phyloP scores from a whole-genome alignment of 805 yeast species.

The Metschnikowia bowlesiae region DNA sequence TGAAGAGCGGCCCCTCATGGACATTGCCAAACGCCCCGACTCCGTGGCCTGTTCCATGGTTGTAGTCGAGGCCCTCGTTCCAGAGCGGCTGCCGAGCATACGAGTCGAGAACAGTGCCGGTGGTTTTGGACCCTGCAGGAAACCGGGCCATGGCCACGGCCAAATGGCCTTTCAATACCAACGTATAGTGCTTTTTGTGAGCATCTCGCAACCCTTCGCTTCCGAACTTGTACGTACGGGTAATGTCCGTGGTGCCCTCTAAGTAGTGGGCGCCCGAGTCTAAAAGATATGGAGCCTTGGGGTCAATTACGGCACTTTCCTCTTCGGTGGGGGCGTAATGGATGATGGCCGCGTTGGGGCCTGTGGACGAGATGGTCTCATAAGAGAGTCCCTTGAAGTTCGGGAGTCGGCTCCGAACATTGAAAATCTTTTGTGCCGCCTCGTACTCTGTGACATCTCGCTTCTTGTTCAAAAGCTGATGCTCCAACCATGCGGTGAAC shows the following conservation, averaged over 20 bases:
- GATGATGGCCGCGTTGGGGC: conserved; percentile 69
- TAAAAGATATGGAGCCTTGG: conserved; percentile 63
- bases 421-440: conserved; percentile 56
- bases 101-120: conserved; percentile 73
- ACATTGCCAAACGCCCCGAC: conserved; percentile 89
- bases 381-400: conserved; percentile 67
- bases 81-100: conserved; percentile 81
- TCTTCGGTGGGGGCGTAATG: conserved; percentile 70
- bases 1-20: conserved; percentile 91
- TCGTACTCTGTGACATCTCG: conserved; percentile 53
- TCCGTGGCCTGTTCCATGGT: conserved; percentile 98
- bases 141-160: conserved; percentile 78
- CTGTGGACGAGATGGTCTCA: conserved; percentile 73
- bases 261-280: conserved; percentile 91
- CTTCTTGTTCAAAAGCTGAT: conserved; percentile 39
- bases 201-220: conserved; percentile 20
- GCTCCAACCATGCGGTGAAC: conserved; percentile 80
- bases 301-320: conserved; percentile 57
- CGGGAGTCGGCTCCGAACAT: conserved; percentile 49
- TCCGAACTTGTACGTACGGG: conserved; percentile 76
- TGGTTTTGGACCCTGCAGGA: conserved; percentile 56
- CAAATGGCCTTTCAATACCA: conserved; percentile 88
- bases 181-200: conserved; percentile 70
- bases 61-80: conserved; percentile 78
- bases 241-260: conserved; percentile 96